Conservation (phyloP, 371 early-diverging fungal genomes). For the Funneliformis caledonium region DNA sequence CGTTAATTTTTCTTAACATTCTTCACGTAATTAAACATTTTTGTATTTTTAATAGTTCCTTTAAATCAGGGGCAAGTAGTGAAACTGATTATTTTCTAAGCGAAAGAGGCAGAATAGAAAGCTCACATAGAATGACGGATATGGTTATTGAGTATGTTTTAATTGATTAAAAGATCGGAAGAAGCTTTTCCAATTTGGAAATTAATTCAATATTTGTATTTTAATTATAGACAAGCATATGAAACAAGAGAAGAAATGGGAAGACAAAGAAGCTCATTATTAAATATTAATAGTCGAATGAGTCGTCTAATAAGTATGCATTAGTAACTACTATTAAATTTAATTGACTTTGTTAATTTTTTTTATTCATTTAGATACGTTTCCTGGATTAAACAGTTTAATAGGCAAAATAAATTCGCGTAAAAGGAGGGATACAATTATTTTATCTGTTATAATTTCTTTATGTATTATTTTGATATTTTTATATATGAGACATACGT, state of each 20-base stretch:
- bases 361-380: conserved; percentile 9
- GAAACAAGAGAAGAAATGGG: conserved; percentile 37
- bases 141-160: conserved; percentile 38
- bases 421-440: conserved; percentile 36
- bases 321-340: background rate
- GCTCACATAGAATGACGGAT: conserved; percentile 40
- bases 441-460: conserved; percentile 36
- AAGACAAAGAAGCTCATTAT: conserved; percentile 20
- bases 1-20: background rate
- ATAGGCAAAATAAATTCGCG: conserved; percentile 37
- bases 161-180: background rate
- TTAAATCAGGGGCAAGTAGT: conserved; percentile 38
- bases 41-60: conserved; percentile 12
- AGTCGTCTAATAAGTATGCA: conserved; percentile 18
- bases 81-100: conserved; percentile 41
- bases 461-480: conserved; percentile 39
- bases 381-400: conserved; percentile 36
- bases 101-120: conserved; percentile 38
- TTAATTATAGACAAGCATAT: conserved; percentile 37
- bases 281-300: conserved; percentile 32
- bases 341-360: background rate
- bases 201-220: background rate
- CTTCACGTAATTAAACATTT: background rate
- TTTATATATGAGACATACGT: conserved; percentile 28
- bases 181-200: background rate